Conservation (phyloP, 768 basidiomycete genomes). For the Mycena filopes region DNA sequence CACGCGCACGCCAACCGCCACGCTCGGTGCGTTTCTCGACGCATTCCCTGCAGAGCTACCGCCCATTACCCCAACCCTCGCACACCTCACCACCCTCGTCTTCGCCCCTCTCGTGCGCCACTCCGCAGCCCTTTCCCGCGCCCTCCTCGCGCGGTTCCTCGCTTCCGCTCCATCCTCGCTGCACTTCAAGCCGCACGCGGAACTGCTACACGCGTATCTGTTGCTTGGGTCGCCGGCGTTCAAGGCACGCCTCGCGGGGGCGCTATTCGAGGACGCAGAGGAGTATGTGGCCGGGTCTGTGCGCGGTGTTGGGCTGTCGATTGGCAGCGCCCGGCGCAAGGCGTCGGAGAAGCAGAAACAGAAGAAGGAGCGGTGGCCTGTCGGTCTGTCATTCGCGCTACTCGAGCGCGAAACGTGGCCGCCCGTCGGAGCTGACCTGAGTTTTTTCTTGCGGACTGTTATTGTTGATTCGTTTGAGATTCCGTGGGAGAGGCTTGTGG, state of each 20-base stretch:
- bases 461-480: constrained; percentile 81
- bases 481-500: constrained; percentile 24
- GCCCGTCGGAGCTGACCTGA: constrained; percentile 85
- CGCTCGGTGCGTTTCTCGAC: constrained; percentile 61
- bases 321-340: constrained; percentile 39
- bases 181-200: constrained; percentile 73
- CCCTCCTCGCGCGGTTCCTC: constrained; percentile 76
- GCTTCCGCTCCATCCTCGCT: constrained; percentile 70
- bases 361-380: constrained; percentile 59
- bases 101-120: constrained; percentile 71
- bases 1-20: constrained; percentile 38
- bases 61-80: constrained; percentile 69
- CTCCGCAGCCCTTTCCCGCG: constrained; percentile 70
- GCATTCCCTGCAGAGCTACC: constrained; percentile 71
- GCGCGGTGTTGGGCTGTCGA: constrained; percentile 6
- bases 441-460: constrained; percentile 84
- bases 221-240: constrained; percentile 80
- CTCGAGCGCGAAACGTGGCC: constrained; percentile 85
- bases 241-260: constrained; percentile 71
- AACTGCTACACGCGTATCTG: constrained; percentile 79
- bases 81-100: constrained; percentile 70
- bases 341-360: constrained; percentile 38
- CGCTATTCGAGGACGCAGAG: constrained; percentile 82
- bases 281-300: constrained; percentile 52
- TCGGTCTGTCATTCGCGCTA: constrained; percentile 81